Evolutionary conservation across 2,329 filamentous ascomycete species (phyloP).

Genomic region (Orbilia ellipsospora): DNA sequence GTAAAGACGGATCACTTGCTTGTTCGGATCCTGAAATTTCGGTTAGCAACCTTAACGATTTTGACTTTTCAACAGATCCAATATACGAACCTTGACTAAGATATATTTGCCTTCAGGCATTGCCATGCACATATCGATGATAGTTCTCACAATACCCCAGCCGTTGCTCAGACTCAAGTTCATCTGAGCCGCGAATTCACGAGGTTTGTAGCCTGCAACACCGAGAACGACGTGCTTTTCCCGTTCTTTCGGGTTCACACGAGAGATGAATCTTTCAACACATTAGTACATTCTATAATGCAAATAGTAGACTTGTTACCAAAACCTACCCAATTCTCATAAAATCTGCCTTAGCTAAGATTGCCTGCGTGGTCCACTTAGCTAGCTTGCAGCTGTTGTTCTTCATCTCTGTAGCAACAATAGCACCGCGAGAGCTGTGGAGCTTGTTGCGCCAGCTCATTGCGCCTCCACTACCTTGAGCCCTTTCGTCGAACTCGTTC

Average conservation of each 20-base stretch:
- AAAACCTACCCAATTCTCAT: slow-evolving; percentile 92
- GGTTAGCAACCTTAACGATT: slow-evolving; percentile 24
- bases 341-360: slow-evolving; percentile 94
- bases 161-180: slow-evolving; percentile 96
- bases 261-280: slow-evolving; percentile 83
- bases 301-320: not conserved
- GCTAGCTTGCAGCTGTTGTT: slow-evolving; percentile 99
- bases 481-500: slow-evolving; percentile 99
- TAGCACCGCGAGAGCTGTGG: slow-evolving; percentile 91
- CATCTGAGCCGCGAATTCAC: slow-evolving; percentile 97
- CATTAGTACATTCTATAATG: slow-evolving; percentile 59
- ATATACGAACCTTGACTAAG: slow-evolving; percentile 68
- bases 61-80: not conserved
- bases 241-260: slow-evolving; percentile 88
- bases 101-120: slow-evolving; percentile 84
- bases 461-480: slow-evolving; percentile 91
- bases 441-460: slow-evolving; percentile 98
- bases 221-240: slow-evolving; percentile 95
- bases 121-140: slow-evolving; percentile 90
- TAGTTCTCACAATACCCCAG: slow-evolving; percentile 98
- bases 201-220: slow-evolving; percentile 96
- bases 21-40: slow-evolving; percentile 90
- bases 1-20: slow-evolving; percentile 92
- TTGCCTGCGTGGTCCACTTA: slow-evolving; percentile 95
- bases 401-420: slow-evolving; percentile 99